phyloP scores from a whole-genome alignment of 2,329 filamentous ascomycete genomes.

The Epichloe gansuensis region DNA sequence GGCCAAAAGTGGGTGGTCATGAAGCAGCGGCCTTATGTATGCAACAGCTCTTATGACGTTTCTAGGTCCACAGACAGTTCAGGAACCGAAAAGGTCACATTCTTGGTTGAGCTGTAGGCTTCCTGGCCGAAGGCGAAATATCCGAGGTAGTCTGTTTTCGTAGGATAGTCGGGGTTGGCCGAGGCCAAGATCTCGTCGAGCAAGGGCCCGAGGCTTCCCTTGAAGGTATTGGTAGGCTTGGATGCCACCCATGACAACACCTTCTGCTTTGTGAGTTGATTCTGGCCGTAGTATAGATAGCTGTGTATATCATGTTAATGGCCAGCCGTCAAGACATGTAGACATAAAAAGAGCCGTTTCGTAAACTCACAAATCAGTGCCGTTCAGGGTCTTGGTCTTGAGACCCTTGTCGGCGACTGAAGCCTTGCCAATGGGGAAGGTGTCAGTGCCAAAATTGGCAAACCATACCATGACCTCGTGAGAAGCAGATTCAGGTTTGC shows the following conservation, averaged over 20 bases:
- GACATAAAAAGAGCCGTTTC: background rate
- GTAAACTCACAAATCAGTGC: constrained; percentile 28
- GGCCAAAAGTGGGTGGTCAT: too few relatives aligned
- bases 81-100: constrained; percentile 32
- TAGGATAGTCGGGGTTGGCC: constrained; percentile 24
- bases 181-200: constrained; percentile 27
- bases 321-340: background rate
- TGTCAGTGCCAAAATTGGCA: constrained; percentile 31
- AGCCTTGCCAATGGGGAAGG: constrained; percentile 34
- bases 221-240: constrained; percentile 26
- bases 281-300: constrained; percentile 29
- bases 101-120: constrained; percentile 28
- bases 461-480: constrained; percentile 50
- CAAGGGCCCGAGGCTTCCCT: constrained; percentile 34
- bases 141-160: constrained; percentile 33
- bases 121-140: constrained; percentile 41
- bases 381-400: constrained; percentile 26
- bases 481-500: constrained; percentile 27
- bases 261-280: constrained; percentile 25
- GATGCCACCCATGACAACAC: constrained; percentile 39
- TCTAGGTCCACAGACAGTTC: constrained; percentile 3
- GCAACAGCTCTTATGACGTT: constrained; percentile 1
- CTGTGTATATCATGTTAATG: constrained; percentile 14
- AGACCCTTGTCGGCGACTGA: constrained; percentile 11
- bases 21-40: background rate